These are phyloP conservation scores for Nicotiana benthamiana DNA, from an alignment of 257 asterid species.

Conservation along the genomic window DNA sequence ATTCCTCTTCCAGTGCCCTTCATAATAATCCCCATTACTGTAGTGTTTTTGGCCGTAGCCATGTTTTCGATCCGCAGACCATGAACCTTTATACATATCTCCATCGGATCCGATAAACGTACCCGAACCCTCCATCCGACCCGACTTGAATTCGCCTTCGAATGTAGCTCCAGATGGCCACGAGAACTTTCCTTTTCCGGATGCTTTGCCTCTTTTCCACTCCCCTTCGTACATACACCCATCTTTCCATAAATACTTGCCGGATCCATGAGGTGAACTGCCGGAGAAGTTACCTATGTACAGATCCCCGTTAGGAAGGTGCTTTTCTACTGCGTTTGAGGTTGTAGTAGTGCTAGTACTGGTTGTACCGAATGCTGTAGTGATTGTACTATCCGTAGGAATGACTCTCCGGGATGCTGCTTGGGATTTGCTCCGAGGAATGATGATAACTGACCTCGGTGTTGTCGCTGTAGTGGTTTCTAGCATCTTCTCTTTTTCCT, in stretches of 20 bases:
- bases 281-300: conserved; percentile 73
- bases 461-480: conserved; percentile 30
- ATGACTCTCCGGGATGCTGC: conserved; percentile 58
- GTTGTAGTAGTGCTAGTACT: not conserved
- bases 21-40: conserved; percentile 77
- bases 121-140: conserved; percentile 91
- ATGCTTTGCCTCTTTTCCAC: conserved; percentile 92
- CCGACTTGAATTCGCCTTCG: conserved; percentile 82
- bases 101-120: conserved; percentile 79
- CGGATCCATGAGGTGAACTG: conserved; percentile 85
- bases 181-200: conserved; percentile 77
- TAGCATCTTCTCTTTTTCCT: conserved; percentile 5
- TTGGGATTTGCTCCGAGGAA: conserved; percentile 76
- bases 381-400: conserved; percentile 38
- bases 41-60: conserved; percentile 82
- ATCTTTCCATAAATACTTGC: conserved; percentile 86
- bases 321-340: conserved; percentile 36
- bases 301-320: conserved; percentile 87
- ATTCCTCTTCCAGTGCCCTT: conserved; percentile 77
- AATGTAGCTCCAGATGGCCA: conserved; percentile 98
- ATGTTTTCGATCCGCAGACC: conserved; percentile 78
- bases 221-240: conserved; percentile 97
- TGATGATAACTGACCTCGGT: conserved; percentile 64
- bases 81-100: conserved; percentile 63
- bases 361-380: conserved; percentile 2